Percentiles rank a stretch among this genome's conserved stretches.
Conservation (phyloP, 129 eudicot species). For the Helichrysum umbraculigerum region DNA sequence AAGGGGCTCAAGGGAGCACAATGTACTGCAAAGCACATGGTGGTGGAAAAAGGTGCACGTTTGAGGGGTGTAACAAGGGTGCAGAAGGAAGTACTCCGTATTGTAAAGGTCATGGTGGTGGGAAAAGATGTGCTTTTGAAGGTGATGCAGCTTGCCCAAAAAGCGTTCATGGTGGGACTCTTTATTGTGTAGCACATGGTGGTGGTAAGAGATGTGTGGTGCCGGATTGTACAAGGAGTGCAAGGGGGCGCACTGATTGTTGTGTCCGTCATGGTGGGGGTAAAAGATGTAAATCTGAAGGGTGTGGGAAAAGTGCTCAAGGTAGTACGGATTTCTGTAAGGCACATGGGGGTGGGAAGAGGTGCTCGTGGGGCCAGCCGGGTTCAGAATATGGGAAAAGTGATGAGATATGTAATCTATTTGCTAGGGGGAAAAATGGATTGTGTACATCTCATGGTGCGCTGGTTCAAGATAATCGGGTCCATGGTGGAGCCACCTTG, state of each 20-base stretch:
- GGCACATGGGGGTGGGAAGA: constrained; percentile 96
- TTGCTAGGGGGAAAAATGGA: constrained; percentile 74
- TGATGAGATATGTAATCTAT: constrained; percentile 55
- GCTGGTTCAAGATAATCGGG: constrained; percentile 17
- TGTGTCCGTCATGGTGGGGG: constrained; percentile 71
- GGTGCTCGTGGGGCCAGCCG: constrained; percentile 75
- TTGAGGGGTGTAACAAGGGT: constrained; percentile 68
- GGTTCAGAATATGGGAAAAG: constrained; percentile 58
- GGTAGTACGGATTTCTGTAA: constrained; percentile 85
- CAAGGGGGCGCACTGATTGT: constrained; percentile 44
- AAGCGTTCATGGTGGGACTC: constrained; percentile 84
- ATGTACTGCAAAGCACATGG: constrained; percentile 82
- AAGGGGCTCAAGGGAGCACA: constrained; percentile 87
- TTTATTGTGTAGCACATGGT: constrained; percentile 74
- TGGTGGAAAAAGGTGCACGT: constrained; percentile 75
- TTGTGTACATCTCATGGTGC: constrained; percentile 70
- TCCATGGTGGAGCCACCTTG: constrained; percentile 27
- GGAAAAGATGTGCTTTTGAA: constrained; percentile 67
- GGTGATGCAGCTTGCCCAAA: constrained; percentile 70
- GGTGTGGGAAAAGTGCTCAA: constrained; percentile 76
- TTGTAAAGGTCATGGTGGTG: constrained; percentile 86
- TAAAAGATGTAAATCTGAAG: constrained; percentile 60
- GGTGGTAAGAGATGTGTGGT: constrained; percentile 82
- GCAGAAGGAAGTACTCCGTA: constrained; percentile 81
- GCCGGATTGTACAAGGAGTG: constrained; percentile 69